Base-by-base conservation (phyloP, 2,329 filamentous ascomycete genomes). In the Tothia fuscella region DNA sequence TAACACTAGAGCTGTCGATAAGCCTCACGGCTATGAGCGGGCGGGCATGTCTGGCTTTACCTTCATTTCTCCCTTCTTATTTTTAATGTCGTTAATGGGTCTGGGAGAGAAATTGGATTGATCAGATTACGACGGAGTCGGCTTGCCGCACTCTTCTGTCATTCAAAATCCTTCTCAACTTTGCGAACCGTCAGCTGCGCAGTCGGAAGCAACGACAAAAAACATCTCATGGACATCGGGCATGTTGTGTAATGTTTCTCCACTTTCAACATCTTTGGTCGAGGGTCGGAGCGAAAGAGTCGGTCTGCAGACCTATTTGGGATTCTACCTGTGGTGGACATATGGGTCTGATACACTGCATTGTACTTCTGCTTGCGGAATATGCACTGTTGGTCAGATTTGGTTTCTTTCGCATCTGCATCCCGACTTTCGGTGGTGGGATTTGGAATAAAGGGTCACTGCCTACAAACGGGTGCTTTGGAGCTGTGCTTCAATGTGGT, bases 21-120 rank as follows among this genome's bases (percentile, higher is more conserved):
- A 57, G 62, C 61, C 62, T 63, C 62, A 57, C 62, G 62, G 62
- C 62, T 58, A 56, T 52, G 24, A 44, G 55, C 55, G 56, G 56
- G 56, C 50, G 60, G 61, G 45, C 57, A 56, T 56, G 52, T 61
- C 55, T 57, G 51, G 55, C 52, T 41, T 36, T 29, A 38, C 42
- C 42, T 45, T 43, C 40, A 43, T 49, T 47, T 57, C 49, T 48
- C n/a, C n/a, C n/a, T 41, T 44, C 43, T 42, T 49, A 42, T 54
- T 50, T 55, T 56, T 58, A 57, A 59, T 59, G 57, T 62, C 57
- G 60, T 61, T 55, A 54, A 47, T 57, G 54, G 52, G 51, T 53
- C 49, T 49, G 12, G 37, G 6, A 17, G 9, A 14, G 7, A 4
- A 6, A 12, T 10, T 30, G 13, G 14, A 16, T 21, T 14, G 21